These are phyloP conservation scores for Amphibolis antarctica DNA, from an alignment of 106 monocot species.

Conservation along the genomic window DNA sequence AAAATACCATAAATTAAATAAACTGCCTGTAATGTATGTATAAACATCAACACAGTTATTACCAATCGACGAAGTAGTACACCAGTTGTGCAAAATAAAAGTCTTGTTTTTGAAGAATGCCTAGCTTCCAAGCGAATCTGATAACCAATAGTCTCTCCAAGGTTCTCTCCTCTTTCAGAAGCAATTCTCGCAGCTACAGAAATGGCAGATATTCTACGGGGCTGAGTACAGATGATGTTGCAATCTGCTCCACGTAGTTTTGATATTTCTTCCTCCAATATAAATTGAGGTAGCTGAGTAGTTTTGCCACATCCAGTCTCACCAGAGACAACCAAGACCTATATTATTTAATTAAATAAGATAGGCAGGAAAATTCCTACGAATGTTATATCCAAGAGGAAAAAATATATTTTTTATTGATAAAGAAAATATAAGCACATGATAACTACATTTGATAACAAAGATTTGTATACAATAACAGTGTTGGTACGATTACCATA, in stretches of 20 bases:
- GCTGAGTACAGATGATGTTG: constrained; percentile 93
- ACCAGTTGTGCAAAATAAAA: constrained; percentile 96
- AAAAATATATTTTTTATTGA: too few species aligned
- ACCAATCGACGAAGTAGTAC: constrained; percentile 87
- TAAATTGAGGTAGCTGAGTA: constrained; percentile 93
- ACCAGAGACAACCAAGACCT: constrained; percentile 95
- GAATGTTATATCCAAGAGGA: too few species aligned
- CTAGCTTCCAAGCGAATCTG: constrained; percentile 90
- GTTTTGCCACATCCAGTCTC: constrained; percentile 99
- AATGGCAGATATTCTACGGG: constrained; percentile 96
- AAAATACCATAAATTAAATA: background rate
- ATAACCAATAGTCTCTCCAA: constrained; percentile 92
- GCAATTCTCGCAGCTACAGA: constrained; percentile 91
- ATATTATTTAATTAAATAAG: constrained; percentile 7
- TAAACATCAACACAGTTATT: background rate
- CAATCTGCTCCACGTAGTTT: constrained; percentile 76
- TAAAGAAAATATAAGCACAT: too few species aligned
- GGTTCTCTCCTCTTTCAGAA: constrained; percentile 83
- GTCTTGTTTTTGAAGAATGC: constrained; percentile 61
- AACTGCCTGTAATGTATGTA: background rate
- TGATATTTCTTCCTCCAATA: constrained; percentile 85
- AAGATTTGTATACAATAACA: too few species aligned
- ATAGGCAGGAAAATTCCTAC: background rate
- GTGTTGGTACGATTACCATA: too few species aligned
- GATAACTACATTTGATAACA: too few species aligned